A percentile compares a stretch with the other conserved stretches of the same genome.
Evolutionary conservation across 331 rosid genomes (phyloP).

Genomic region (Acacia concinna): DNA sequence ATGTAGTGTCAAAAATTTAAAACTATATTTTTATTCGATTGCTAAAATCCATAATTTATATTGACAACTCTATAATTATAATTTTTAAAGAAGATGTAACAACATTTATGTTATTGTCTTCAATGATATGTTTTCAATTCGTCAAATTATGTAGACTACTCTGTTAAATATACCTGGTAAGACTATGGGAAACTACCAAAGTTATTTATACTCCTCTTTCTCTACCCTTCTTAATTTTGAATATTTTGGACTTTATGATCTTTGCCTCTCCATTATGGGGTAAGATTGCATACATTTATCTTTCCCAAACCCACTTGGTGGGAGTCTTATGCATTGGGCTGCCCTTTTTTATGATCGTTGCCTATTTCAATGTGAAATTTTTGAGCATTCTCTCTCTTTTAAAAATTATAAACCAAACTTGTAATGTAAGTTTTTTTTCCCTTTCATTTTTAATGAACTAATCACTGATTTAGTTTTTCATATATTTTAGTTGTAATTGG

Average conservation of each 20-base stretch:
- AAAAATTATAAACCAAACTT: not conserved
- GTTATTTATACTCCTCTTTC: not conserved
- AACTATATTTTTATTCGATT: no score
- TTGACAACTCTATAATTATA: not conserved
- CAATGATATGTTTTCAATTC: not conserved
- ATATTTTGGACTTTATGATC: not conserved
- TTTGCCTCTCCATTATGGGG: no score
- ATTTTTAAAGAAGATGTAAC: not conserved
- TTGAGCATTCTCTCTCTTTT: not conserved
- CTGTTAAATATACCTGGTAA: not conserved
- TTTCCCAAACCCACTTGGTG: no score
- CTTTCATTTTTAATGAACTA: not conserved
- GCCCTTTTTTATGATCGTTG: no score
- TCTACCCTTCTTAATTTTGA: not conserved
- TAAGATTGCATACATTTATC: no score
- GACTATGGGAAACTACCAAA: not conserved
- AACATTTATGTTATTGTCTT: not conserved
- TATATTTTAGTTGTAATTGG: not conserved
- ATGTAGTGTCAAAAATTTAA: not conserved
- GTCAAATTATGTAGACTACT: not conserved
- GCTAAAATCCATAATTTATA: no score
- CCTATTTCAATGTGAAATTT: not conserved
- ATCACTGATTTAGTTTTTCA: not conserved
- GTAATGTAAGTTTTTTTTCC: not conserved
- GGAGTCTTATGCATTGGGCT: no score